Evolutionary conservation across 352 stramenopile species (phyloP).

Genomic region (Pythium brachiatum): DNA sequence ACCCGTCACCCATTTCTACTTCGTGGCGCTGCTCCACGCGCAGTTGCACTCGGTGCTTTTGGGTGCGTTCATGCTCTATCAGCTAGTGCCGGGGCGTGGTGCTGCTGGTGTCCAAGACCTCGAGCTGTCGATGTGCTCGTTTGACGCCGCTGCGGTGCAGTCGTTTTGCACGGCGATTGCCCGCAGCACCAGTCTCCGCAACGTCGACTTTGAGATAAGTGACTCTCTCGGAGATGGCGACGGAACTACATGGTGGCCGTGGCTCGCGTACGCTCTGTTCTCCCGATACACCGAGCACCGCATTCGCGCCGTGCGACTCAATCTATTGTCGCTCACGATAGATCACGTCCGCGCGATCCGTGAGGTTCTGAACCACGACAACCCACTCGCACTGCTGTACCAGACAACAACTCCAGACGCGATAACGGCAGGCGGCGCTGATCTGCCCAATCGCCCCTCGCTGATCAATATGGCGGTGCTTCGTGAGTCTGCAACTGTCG

Average conservation of each 20-base stretch:
- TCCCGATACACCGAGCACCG: constrained; percentile 10
- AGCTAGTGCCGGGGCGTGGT: constrained; percentile 11
- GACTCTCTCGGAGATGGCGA: not conserved
- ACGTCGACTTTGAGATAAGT: constrained; percentile 1
- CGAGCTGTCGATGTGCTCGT: constrained; percentile 1
- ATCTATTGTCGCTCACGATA: not conserved
- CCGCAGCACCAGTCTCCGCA: constrained; percentile 13
- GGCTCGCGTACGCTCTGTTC: constrained; percentile 19
- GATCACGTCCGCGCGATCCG: constrained; percentile 3
- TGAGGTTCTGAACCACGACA: constrained; percentile 2
- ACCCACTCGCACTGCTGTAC: constrained; percentile 15
- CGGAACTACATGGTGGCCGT: constrained; percentile 14
- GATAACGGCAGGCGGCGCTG: not conserved
- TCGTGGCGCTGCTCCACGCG: too few relatives aligned
- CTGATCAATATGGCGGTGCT: constrained; percentile 9
- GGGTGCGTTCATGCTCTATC: constrained; percentile 7
- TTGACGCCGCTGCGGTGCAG: constrained; percentile 16
- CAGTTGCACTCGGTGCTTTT: too few relatives aligned
- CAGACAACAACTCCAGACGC: not conserved
- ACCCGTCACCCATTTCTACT: too few relatives aligned
- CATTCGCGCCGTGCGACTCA: constrained; percentile 3
- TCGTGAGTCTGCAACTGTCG: not conserved
- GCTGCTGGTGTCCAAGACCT: constrained; percentile 5
- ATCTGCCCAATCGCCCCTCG: not conserved
- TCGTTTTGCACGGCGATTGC: constrained; percentile 19